Conservation (phyloP, 805 yeast species). For the Tetrapisispora iriomotensis region DNA sequence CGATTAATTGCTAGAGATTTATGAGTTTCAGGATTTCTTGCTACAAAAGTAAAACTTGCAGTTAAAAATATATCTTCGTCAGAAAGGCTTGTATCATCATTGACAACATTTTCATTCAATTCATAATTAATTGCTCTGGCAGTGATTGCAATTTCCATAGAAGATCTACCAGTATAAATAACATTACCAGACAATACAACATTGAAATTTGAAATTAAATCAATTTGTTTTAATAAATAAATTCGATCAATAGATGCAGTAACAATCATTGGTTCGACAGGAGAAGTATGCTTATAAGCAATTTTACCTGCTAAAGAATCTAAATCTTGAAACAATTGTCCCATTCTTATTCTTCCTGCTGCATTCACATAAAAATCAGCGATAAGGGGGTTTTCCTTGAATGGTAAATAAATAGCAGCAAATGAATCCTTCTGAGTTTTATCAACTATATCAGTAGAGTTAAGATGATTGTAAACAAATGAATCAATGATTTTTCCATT, state of each 20-base stretch:
- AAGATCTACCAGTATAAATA: constrained; percentile 88
- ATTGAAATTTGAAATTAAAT: constrained; percentile 63
- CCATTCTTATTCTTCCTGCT: constrained; percentile 83
- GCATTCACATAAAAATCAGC: constrained; percentile 86
- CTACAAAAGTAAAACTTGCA: constrained; percentile 92
- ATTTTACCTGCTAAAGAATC: constrained; percentile 92
- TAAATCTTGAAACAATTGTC: constrained; percentile 87
- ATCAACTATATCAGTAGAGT: constrained; percentile 59
- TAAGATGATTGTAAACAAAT: constrained; percentile 61
- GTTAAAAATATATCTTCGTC: constrained; percentile 66
- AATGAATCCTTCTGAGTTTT: constrained; percentile 73
- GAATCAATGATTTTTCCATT: constrained; percentile 69
- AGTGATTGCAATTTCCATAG: constrained; percentile 89
- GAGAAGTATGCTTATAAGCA: constrained; percentile 87
- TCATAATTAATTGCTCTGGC: constrained; percentile 67
- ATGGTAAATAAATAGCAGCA: constrained; percentile 60
- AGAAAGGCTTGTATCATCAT: constrained; percentile 25
- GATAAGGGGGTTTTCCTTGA: constrained; percentile 71
- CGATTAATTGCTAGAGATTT: constrained; percentile 79
- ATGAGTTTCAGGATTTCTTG: constrained; percentile 89
- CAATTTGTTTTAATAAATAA: constrained; percentile 75
- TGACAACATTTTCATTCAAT: constrained; percentile 39
- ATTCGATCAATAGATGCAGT: constrained; percentile 93
- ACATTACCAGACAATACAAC: constrained; percentile 84
- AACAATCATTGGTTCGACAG: constrained; percentile 91